Evolutionary conservation across 2,329 filamentous ascomycete species (phyloP), one percentile per base, ranked within the genome.

Genomic region (Penicillium italicum): DNA sequence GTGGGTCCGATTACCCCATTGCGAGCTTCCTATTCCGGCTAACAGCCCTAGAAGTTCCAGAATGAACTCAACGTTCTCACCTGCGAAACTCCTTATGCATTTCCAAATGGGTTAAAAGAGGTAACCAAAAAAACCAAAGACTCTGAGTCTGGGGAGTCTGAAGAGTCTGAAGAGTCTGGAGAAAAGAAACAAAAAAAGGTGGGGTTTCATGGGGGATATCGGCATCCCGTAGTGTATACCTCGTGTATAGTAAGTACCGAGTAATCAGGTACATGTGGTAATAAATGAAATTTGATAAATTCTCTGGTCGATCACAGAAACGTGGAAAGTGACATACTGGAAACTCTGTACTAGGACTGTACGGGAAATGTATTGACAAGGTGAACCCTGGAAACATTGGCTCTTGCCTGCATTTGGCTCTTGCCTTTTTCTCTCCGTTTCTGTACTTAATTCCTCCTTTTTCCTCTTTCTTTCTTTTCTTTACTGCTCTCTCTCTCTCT

Each of bases 1-100:
- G 63, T 66, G 63, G 63, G 62, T 56, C 60, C 53, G 37, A 45
- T 37, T 57, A 43, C 54, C 62, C 65, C 59, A 59, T 64, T 66
- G 66, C 62, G 42, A 50, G 28, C 18, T 50, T 41, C 49, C 48
- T 36, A 20, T 55, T 59, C 54, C 56, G 50, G 53, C 40, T 45
- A n/a, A n/a, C 11, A n/a, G 30, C 14, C 30, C 20, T 31, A 18
- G 16, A 46, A n/a, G 44, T 22, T 12, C 38, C 37, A 37, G 34
- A 18, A 11, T 18, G 34, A 37, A 18, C 11, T 9, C 18, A 37
- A 10, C 20, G 26, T 30, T 20, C 9, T 37, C n/a, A 37, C n/a
- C n/a, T 9, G 1, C 24, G 10, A 11, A 4, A 11, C 8, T n/a
- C n/a, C n/a, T n/a, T n/a, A n/a, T n/a, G n/a, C n/a, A n/a, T n/a